A percentile compares a stretch with the other conserved stretches of the same genome.
Conservation (phyloP, 1,139 yeast genomes). For the Nakaseomyces sp. region DNA sequence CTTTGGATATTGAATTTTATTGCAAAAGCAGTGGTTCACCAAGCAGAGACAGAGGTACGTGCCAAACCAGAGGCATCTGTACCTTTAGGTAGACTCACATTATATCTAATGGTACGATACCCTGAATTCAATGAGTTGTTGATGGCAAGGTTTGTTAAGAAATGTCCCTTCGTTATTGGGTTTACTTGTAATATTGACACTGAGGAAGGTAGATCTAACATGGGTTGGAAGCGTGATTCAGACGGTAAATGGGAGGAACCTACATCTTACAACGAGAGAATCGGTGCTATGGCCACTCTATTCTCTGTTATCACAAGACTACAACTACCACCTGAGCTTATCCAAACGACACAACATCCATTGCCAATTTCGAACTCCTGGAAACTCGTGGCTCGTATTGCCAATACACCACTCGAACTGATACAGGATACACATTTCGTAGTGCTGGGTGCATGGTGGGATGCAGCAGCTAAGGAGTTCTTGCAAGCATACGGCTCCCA, state of each 20-base stretch:
- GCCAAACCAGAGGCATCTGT: conserved; percentile 71
- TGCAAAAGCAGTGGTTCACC: conserved; percentile 78
- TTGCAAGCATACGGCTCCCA: conserved; percentile 55
- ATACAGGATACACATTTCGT: conserved; percentile 64
- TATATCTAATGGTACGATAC: conserved; percentile 44
- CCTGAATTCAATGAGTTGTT: conserved; percentile 62
- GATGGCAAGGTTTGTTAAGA: conserved; percentile 76
- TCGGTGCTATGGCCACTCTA: conserved; percentile 75
- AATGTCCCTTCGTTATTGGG: conserved; percentile 85
- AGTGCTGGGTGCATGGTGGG: conserved; percentile 86
- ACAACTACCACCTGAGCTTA: conserved; percentile 24
- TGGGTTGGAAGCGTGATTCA: conserved; percentile 76
- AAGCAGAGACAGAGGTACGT: conserved; percentile 86
- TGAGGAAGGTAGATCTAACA: conserved; percentile 67
- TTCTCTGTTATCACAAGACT: conserved; percentile 64
- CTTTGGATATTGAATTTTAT: conserved; percentile 72
- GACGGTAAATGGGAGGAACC: conserved; percentile 72
- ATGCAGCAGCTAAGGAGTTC: conserved; percentile 58
- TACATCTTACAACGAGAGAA: conserved; percentile 68
- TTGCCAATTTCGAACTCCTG: conserved; percentile 50
- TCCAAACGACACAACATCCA: conserved; percentile 38
- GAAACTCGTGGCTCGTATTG: conserved; percentile 61
- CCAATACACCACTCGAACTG: conserved; percentile 45
- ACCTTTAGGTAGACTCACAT: conserved; percentile 66
- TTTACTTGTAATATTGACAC: conserved; percentile 66